Conservation (phyloP, 2,329 filamentous ascomycete genomes). For the Endoconidiophora laricicola region DNA sequence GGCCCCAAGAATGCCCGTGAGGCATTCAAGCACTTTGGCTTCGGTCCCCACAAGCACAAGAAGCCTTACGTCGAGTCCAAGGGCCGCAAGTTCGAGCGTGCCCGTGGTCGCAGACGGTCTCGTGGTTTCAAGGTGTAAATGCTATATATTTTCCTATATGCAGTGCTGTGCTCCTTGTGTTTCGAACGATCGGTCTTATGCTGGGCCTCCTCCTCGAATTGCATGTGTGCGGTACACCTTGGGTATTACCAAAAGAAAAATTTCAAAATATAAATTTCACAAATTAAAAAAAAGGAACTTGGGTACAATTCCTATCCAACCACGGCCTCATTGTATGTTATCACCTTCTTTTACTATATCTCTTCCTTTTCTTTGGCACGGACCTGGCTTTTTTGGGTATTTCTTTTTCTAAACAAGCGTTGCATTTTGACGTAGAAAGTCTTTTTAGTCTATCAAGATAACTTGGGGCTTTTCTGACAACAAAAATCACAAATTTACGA, state of each 20-base stretch:
- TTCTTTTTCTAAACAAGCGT: conserved; percentile 7
- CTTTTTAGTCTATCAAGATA: no score
- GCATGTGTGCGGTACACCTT: background rate
- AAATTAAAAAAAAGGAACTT: conserved; percentile 10
- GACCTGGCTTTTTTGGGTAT: conserved; percentile 12
- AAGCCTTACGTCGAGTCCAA: conserved; percentile 97
- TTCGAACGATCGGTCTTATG: no score
- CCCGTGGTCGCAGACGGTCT: conserved; percentile 95
- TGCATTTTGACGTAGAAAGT: conserved; percentile 9
- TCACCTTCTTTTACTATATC: background rate
- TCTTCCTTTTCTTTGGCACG: conserved; percentile 11
- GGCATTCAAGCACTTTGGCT: conserved; percentile 97
- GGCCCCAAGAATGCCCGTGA: conserved; percentile 97
- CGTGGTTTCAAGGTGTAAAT: conserved; percentile 99
- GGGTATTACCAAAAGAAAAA: conserved; percentile 6
- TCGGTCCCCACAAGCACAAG: conserved; percentile 97
- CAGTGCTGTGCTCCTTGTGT: no score
- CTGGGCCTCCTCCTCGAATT: background rate
- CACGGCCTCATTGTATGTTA: no score
- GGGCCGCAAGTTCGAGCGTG: conserved; percentile 98
- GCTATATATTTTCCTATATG: conserved; percentile 2
- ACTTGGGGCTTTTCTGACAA: conserved; percentile 4
- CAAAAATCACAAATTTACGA: conserved; percentile 9
- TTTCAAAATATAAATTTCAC: background rate
- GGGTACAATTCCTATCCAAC: no score